Evolutionary conservation across 306 rosid species (phyloP), one percentile per base, ranked within the genome.

Genomic region (Lathyrus tuberosus): DNA sequence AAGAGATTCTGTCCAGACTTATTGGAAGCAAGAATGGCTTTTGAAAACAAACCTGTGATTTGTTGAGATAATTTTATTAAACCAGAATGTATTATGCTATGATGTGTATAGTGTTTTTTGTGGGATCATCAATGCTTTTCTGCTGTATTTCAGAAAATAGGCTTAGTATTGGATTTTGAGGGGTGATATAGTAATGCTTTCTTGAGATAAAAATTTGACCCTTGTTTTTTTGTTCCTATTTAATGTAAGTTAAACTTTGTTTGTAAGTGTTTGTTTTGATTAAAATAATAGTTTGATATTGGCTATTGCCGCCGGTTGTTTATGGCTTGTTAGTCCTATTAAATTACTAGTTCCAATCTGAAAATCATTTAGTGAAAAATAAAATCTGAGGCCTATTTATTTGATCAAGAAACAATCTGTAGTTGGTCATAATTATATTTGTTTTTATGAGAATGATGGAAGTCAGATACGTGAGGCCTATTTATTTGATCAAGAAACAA

Each of bases 11-110:
- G 84, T 57, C 76, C 87, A 4, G 81, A 83, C 5, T 77, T 81
- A 40, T 33, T 86, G 78, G 86, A 87, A 76, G 91, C 75, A 31
- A 87, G 88, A 72, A 88, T 87, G 75, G 72, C 78, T 54, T 84
- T 48, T 73, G 88, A 85, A 31, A 81, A 48, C 78, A 76, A 77
- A 38, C 86, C 92, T 69, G 53, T 74, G 48, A 38, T 66, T 62
- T 62, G 77, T 37, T 82, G 86, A 83, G 42, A 33, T 33, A 33
- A 33, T 33, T 33, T 33, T 33, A 1, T 33, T 13, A 13, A 43
- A 43, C 48, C 15, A 43, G 48, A 44, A 44, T 13, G 49, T 44
- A 44, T 13, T 44, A 14, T 13, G 16, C 28, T 7, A 18, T 17
- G 24, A 51, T 51, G 28, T 8, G 58, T 6, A 48, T n/a, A 15